phyloP scores from a whole-genome alignment of 2,329 filamentous ascomycete species.

The Macrophomina tecta region DNA sequence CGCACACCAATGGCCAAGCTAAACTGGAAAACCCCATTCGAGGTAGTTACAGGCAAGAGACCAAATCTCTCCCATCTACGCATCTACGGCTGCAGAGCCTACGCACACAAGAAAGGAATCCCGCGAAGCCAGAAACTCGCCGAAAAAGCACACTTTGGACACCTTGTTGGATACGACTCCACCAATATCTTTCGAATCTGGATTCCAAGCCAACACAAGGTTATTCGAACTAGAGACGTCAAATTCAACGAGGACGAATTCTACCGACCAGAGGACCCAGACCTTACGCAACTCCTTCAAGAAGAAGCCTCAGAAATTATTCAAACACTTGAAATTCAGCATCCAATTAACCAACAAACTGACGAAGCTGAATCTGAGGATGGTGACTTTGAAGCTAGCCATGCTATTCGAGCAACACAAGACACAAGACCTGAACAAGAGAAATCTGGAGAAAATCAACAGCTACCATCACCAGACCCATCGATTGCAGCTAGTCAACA shows the following conservation, averaged over 20 bases:
- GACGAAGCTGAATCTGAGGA: background rate
- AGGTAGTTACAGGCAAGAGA: constrained; percentile 7
- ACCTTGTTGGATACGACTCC: constrained; percentile 11
- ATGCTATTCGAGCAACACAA: no score
- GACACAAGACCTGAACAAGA: no score
- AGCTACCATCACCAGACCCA: background rate
- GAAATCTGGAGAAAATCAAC: background rate
- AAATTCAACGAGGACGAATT: constrained; percentile 12
- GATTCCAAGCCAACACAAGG: constrained; percentile 2
- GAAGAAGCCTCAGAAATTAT: constrained; percentile 6
- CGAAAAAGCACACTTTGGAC: background rate
- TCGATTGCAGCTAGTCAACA: background rate
- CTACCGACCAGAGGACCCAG: constrained; percentile 2
- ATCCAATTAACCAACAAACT: background rate
- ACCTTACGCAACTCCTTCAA: constrained; percentile 1
- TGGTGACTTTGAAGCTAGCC: no score
- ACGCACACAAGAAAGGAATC: constrained; percentile 3
- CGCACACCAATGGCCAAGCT: background rate
- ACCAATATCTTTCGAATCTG: constrained; percentile 17
- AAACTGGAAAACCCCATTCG: constrained; percentile 16
- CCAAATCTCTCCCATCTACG: constrained; percentile 2
- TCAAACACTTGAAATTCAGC: constrained; percentile 1
- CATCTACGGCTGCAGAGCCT: constrained; percentile 5
- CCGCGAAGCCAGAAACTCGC: background rate
- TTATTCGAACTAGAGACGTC: constrained; percentile 10